A percentile compares a stretch with the other conserved stretches of the same genome.
These are phyloP conservation scores for Aureobasidium sp. DNA, from an alignment of 2,329 filamentous ascomycete genomes.

Conservation along the genomic window DNA sequence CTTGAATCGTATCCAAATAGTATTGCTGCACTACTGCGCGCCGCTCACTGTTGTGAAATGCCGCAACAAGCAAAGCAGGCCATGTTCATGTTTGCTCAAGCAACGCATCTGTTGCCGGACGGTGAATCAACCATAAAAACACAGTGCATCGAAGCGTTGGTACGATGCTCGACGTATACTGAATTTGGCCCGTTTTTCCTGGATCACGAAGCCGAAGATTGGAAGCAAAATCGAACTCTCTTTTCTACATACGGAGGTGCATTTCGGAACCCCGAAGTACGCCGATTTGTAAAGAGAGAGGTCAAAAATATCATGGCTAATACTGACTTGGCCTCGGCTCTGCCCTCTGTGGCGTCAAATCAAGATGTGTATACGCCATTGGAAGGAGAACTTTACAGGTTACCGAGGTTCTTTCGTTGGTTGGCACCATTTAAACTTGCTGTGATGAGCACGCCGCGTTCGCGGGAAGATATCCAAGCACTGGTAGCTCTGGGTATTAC, in stretches of 20 bases:
- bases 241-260: background rate
- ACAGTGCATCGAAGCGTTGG: background rate
- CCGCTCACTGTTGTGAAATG: background rate
- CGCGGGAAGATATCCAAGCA: background rate
- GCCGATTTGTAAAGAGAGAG: background rate
- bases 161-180: background rate
- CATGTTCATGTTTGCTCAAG: slow-evolving; percentile 6
- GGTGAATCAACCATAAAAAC: too few species aligned
- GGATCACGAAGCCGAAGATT: background rate
- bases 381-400: background rate
- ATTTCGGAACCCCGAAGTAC: background rate
- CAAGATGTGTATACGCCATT: background rate
- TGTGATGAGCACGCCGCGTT: slow-evolving; percentile 10
- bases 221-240: background rate
- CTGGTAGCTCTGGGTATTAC: background rate
- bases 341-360: background rate
- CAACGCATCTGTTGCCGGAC: background rate
- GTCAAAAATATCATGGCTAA: background rate
- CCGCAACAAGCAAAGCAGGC: background rate
- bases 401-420: slow-evolving; percentile 15
- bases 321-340: background rate
- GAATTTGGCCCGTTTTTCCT: background rate
- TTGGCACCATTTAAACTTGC: slow-evolving; percentile 6
- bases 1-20: background rate
- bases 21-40: background rate